Percentiles rank a stretch among this genome's conserved stretches.
Conservation (phyloP, 352 stramenopile genomes). For the Phytopythium vexans region DNA sequence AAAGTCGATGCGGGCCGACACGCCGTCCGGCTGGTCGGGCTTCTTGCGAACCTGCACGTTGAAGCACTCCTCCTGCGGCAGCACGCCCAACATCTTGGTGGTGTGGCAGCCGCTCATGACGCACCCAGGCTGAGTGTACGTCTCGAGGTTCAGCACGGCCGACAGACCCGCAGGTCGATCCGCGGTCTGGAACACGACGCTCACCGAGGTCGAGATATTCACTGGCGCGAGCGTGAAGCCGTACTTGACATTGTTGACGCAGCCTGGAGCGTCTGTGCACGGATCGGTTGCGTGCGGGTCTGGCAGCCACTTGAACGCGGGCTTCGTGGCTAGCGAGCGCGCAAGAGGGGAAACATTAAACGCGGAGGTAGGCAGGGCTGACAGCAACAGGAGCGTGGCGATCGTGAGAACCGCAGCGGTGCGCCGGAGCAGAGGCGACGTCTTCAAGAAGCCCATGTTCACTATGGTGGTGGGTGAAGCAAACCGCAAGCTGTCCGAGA, state of each 20-base stretch:
- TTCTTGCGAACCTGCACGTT: conserved; percentile 29
- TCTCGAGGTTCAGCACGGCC: conserved; percentile 37
- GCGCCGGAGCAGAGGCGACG: too few relatives aligned
- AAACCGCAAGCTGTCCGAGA: too few relatives aligned
- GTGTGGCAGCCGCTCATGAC: conserved; percentile 37
- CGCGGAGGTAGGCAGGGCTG: too few relatives aligned
- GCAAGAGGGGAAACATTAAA: too few relatives aligned
- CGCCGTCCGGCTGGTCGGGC: conserved; percentile 33
- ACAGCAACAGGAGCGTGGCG: background rate
- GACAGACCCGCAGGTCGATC: conserved; percentile 27
- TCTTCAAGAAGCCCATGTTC: too few relatives aligned
- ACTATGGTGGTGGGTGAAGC: too few relatives aligned
- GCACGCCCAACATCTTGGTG: conserved; percentile 26
- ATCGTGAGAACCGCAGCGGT: too few relatives aligned
- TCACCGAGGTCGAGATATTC: conserved; percentile 27
- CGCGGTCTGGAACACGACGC: conserved; percentile 38
- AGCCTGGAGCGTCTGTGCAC: conserved; percentile 23
- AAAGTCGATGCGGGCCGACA: conserved; percentile 38
- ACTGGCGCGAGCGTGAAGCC: conserved; percentile 43
- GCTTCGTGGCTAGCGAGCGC: conserved; percentile 4
- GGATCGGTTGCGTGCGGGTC: conserved; percentile 38
- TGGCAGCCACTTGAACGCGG: conserved; percentile 36
- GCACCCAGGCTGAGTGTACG: conserved; percentile 48
- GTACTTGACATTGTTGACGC: conserved; percentile 50
- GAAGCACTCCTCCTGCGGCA: conserved; percentile 44